These are phyloP conservation scores for Alternaria longipes DNA, from an alignment of 2,329 filamentous ascomycete species.

Conservation along the genomic window DNA sequence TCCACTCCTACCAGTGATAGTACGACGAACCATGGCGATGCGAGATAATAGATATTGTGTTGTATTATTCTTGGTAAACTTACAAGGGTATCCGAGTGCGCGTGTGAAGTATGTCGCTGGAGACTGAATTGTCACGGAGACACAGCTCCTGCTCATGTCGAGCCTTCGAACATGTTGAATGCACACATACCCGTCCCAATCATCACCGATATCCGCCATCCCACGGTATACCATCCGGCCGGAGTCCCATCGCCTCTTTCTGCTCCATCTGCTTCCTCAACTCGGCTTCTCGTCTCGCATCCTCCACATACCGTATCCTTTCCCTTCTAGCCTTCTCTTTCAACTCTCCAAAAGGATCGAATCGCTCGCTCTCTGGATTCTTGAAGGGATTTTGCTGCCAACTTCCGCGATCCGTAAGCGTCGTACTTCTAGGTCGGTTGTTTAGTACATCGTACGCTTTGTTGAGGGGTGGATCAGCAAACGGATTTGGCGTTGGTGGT, in stretches of 20 bases:
- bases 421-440: slow-evolving; percentile 44
- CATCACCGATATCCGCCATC: slow-evolving; percentile 12
- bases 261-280: slow-evolving; percentile 21
- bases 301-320: slow-evolving; percentile 36
- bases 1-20: not conserved
- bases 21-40: too few relatives aligned
- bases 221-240: slow-evolving; percentile 22
- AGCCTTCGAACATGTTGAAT: not conserved
- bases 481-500: slow-evolving; percentile 45
- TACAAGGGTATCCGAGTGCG: not conserved
- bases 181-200: not conserved
- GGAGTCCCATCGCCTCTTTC: slow-evolving; percentile 43
- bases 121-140: not conserved
- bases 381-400: slow-evolving; percentile 50
- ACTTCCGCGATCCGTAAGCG: slow-evolving; percentile 45
- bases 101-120: not conserved
- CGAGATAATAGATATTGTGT: not conserved
- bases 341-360: slow-evolving; percentile 51
- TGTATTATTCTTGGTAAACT: not conserved
- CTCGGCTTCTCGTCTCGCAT: slow-evolving; percentile 35
- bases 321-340: slow-evolving; percentile 44
- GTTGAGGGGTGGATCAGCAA: slow-evolving; percentile 47
- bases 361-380: slow-evolving; percentile 46
- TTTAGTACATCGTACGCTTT: slow-evolving; percentile 49
- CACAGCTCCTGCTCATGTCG: not conserved